Conservation (phyloP, 495 filamentous ascomycete species). For the Penicillium daleae region DNA sequence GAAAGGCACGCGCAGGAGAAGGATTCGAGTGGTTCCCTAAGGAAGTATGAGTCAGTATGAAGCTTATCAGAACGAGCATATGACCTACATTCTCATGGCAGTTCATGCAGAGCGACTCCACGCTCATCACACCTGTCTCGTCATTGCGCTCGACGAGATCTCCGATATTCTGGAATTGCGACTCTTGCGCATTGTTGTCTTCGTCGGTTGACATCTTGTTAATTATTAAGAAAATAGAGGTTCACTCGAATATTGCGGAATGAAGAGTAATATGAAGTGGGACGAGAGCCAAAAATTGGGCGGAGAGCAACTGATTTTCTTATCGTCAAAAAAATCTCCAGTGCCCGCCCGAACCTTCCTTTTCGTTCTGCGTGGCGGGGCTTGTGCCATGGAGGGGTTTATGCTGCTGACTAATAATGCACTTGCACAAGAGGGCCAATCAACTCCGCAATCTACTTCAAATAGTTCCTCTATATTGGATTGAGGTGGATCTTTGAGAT, state of each 20-base stretch:
- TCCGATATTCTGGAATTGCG: slow-evolving; percentile 49
- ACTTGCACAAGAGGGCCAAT: not conserved
- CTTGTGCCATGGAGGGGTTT: slow-evolving; percentile 32
- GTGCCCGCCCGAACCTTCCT: slow-evolving; percentile 44
- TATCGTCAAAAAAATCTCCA: slow-evolving; percentile 34
- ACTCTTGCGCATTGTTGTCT: slow-evolving; percentile 31
- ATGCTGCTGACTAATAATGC: slow-evolving; percentile 19
- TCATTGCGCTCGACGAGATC: slow-evolving; percentile 50
- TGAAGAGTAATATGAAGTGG: not conserved
- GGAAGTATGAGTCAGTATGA: slow-evolving; percentile 1
- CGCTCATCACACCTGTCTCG: slow-evolving; percentile 49
- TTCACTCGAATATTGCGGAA: not conserved
- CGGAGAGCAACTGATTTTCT: slow-evolving; percentile 16
- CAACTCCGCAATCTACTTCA: too few species aligned
- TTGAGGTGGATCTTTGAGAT: too few species aligned
- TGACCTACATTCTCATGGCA: slow-evolving; percentile 79
- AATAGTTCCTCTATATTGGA: too few species aligned
- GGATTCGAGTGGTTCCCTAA: slow-evolving; percentile 81
- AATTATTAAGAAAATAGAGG: not conserved
- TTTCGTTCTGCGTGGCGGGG: slow-evolving; percentile 44
- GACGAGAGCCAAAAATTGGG: slow-evolving; percentile 2
- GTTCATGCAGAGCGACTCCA: slow-evolving; percentile 80
- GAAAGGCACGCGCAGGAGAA: slow-evolving; percentile 89
- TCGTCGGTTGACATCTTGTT: slow-evolving; percentile 40
- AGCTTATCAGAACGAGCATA: not conserved